Evolutionary conservation across 179 eudicot genomes (phyloP).

Genomic region (Heliamphora pulchella): DNA sequence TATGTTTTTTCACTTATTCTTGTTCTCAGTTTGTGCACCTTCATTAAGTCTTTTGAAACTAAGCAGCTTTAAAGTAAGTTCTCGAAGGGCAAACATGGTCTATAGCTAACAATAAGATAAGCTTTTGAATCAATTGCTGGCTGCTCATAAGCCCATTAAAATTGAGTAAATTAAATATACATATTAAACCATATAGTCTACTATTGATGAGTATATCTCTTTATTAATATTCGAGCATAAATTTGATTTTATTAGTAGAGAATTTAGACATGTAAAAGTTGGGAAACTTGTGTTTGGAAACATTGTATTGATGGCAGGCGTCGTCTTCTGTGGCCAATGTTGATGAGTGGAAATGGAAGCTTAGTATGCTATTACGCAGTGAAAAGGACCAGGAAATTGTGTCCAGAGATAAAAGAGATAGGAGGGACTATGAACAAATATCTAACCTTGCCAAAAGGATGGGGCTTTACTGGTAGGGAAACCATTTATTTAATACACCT

Average conservation of each 20-base stretch:
- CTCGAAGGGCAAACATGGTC: not conserved
- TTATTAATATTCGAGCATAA: not conserved
- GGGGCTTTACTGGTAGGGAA: slow-evolving; percentile 82
- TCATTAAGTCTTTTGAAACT: not conserved
- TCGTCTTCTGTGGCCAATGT: slow-evolving; percentile 93
- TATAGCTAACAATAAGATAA: not conserved
- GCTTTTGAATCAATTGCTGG: not conserved
- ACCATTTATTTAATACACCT: not conserved
- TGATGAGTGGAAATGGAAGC: slow-evolving; percentile 99
- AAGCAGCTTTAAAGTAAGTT: not conserved
- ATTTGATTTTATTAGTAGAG: not conserved
- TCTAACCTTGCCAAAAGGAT: slow-evolving; percentile 83
- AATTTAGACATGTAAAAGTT: not conserved
- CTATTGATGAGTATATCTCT: not conserved
- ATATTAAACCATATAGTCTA: not conserved
- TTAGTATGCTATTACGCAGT: slow-evolving; percentile 68
- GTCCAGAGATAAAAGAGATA: slow-evolving; percentile 83
- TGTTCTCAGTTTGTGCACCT: no score
- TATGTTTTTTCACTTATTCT: no score
- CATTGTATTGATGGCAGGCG: slow-evolving; percentile 41
- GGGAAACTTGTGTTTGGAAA: not conserved
- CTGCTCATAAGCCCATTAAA: not conserved
- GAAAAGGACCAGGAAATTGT: slow-evolving; percentile 80
- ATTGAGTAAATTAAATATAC: not conserved
- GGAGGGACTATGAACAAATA: slow-evolving; percentile 89